Percentiles rank a stretch among this genome's conserved stretches.
phyloP scores from a whole-genome alignment of 2,329 filamentous ascomycete genomes.

The Didymella pinodella region DNA sequence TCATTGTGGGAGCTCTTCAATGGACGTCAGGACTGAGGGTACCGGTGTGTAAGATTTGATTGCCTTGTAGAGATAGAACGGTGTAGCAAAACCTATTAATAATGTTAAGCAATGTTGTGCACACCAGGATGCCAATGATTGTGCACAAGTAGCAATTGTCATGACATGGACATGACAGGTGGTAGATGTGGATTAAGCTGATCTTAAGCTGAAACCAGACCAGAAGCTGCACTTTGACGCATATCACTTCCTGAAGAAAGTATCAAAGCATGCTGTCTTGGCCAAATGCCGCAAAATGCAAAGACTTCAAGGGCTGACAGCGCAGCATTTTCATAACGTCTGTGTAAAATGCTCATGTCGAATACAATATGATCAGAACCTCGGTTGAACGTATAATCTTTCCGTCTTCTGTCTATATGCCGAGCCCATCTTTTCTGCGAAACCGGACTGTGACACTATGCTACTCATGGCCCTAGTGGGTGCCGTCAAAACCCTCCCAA shows the following conservation, averaged over 20 bases:
- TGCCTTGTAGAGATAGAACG: not conserved
- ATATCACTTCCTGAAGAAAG: not conserved
- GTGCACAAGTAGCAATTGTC: not conserved
- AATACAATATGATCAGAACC: too few species aligned
- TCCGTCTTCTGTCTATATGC: too few species aligned
- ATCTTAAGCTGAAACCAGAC: not conserved
- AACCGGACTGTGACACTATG: too few species aligned
- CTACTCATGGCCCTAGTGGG: too few species aligned
- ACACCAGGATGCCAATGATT: not conserved
- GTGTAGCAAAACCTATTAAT: not conserved
- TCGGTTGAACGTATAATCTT: too few species aligned
- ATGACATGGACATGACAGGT: not conserved
- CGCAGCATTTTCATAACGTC: too few species aligned
- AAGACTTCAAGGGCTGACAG: too few species aligned
- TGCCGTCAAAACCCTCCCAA: too few species aligned
- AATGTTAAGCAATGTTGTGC: not conserved
- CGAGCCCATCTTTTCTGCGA: too few species aligned
- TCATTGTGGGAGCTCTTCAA: not conserved
- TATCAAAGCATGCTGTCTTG: too few species aligned
- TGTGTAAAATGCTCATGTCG: too few species aligned
- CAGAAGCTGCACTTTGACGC: not conserved
- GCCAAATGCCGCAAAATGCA: too few species aligned
- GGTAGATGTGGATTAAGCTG: not conserved
- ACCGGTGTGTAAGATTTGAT: not conserved
- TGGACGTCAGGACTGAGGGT: not conserved